Percentiles rank a stretch among this genome's conserved stretches.
Evolutionary conservation across 805 yeast genomes (phyloP).

Genomic region (Wickerhamomyces bisporus): DNA sequence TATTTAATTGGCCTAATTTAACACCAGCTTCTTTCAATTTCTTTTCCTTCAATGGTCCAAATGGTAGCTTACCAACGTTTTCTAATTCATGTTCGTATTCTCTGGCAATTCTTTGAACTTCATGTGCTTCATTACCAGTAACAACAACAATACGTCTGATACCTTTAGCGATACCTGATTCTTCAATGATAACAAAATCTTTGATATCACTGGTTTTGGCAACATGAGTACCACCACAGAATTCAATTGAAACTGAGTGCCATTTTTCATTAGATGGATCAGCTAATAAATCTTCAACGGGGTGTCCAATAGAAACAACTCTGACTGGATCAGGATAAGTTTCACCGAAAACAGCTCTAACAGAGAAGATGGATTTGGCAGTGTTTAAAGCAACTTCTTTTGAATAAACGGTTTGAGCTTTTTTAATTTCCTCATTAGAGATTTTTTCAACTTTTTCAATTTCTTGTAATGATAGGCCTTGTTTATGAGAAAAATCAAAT

Average conservation of each 20-base stretch:
- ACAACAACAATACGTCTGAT: slow-evolving; percentile 97
- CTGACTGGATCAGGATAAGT: slow-evolving; percentile 99
- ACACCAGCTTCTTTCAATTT: slow-evolving; percentile 81
- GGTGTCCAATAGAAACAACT: slow-evolving; percentile 91
- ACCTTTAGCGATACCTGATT: slow-evolving; percentile 98
- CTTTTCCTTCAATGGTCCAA: slow-evolving; percentile 76
- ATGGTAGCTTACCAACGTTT: slow-evolving; percentile 56
- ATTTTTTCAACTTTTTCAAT: slow-evolving; percentile 70
- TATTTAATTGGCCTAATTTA: slow-evolving; percentile 71
- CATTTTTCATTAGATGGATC: slow-evolving; percentile 73
- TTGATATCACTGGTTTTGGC: slow-evolving; percentile 88
- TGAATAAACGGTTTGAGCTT: slow-evolving; percentile 68
- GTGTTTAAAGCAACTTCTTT: slow-evolving; percentile 71
- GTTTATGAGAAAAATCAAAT: slow-evolving; percentile 94
- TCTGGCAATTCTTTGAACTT: slow-evolving; percentile 78
- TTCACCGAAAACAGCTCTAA: slow-evolving; percentile 98
- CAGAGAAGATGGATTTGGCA: slow-evolving; percentile 75
- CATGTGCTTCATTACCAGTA: slow-evolving; percentile 85
- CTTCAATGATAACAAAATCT: slow-evolving; percentile 85
- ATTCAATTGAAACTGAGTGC: slow-evolving; percentile 78
- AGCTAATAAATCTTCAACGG: slow-evolving; percentile 74
- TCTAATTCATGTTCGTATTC: slow-evolving; percentile 62
- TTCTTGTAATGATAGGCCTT: slow-evolving; percentile 70
- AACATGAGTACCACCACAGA: slow-evolving; percentile 99
- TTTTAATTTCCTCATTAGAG: slow-evolving; percentile 64